These are phyloP conservation scores for Cladobotryum mycophilum DNA, from an alignment of 2,329 filamentous ascomycete species.

Conservation along the genomic window DNA sequence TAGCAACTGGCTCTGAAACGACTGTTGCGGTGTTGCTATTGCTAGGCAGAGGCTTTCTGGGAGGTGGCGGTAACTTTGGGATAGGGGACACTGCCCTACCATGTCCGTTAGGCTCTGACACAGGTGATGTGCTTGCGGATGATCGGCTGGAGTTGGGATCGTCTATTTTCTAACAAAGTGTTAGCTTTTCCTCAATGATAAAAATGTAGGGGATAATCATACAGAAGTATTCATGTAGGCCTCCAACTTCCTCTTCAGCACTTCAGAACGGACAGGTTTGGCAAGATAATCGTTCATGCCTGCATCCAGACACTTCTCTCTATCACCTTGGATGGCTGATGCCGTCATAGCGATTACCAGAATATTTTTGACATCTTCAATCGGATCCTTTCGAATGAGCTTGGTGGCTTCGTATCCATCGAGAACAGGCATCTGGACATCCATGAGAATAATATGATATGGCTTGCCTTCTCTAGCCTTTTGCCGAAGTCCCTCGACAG, in stretches of 20 bases:
- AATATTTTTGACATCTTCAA: slow-evolving; percentile 71
- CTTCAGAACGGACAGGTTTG: slow-evolving; percentile 85
- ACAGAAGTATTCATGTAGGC: slow-evolving; percentile 43
- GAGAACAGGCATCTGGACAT: slow-evolving; percentile 91
- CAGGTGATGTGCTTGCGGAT: slow-evolving; percentile 4
- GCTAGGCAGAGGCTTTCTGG: slow-evolving; percentile 10
- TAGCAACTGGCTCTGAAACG: slow-evolving; percentile 6
- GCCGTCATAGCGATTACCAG: slow-evolving; percentile 98
- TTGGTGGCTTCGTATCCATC: slow-evolving; percentile 91
- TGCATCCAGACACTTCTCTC: slow-evolving; percentile 90
- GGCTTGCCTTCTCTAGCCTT: slow-evolving; percentile 66
- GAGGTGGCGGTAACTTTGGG: slow-evolving; percentile 8
- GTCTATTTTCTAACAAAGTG: background rate
- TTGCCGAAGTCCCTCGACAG: slow-evolving; percentile 74
- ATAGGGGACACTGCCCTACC: background rate
- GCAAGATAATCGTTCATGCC: slow-evolving; percentile 98
- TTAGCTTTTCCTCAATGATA: background rate
- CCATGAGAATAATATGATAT: slow-evolving; percentile 91
- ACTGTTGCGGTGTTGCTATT: slow-evolving; percentile 4
- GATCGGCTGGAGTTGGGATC: background rate
- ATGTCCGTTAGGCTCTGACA: slow-evolving; percentile 7
- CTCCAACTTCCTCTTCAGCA: slow-evolving; percentile 76
- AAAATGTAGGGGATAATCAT: background rate
- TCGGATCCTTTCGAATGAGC: slow-evolving; percentile 68
- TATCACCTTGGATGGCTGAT: slow-evolving; percentile 85